Percentiles rank a stretch among this genome's conserved stretches.
These are phyloP conservation scores for Boeremia exigua DNA, from an alignment of 2,329 filamentous ascomycete genomes.

Conservation along the genomic window DNA sequence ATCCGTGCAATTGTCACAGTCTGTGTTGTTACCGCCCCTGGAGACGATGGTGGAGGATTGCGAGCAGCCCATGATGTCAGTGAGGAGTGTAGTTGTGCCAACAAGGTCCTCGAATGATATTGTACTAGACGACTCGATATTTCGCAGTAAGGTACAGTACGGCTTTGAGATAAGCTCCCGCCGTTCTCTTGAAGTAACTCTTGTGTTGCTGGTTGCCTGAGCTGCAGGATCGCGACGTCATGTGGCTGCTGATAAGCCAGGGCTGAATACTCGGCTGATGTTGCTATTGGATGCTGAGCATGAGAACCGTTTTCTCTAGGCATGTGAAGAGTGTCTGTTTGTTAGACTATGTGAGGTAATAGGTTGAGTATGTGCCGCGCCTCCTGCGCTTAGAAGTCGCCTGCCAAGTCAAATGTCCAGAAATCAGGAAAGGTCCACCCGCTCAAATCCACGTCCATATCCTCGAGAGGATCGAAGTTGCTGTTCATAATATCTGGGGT, in stretches of 20 bases:
- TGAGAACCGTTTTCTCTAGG: neutral
- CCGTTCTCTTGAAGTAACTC: too few species aligned
- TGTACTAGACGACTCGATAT: too few species aligned
- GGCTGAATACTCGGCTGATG: neutral
- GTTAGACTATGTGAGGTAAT: neutral
- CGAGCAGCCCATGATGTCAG: constrained; percentile 1
- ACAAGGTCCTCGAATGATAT: too few species aligned
- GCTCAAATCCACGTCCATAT: constrained; percentile 37
- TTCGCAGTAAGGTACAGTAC: too few species aligned
- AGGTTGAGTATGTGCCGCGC: neutral
- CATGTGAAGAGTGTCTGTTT: neutral
- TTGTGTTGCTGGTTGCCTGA: neutral
- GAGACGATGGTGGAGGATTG: neutral
- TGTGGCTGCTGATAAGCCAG: constrained; percentile 9
- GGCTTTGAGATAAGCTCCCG: neutral
- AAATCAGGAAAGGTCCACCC: constrained; percentile 46
- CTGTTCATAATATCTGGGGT: constrained; percentile 3
- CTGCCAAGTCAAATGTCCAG: constrained; percentile 44
- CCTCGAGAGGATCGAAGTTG: constrained; percentile 31
- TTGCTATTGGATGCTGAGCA: neutral
- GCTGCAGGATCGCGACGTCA: neutral
- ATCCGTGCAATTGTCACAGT: constrained; percentile 2
- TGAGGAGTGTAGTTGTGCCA: neutral
- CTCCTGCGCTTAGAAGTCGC: constrained; percentile 26
- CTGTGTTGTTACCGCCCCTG: constrained; percentile 1